Evolutionary conservation across 331 rosid species (phyloP), one percentile per base, ranked within the genome.

Genomic region (Arachis monticola): DNA sequence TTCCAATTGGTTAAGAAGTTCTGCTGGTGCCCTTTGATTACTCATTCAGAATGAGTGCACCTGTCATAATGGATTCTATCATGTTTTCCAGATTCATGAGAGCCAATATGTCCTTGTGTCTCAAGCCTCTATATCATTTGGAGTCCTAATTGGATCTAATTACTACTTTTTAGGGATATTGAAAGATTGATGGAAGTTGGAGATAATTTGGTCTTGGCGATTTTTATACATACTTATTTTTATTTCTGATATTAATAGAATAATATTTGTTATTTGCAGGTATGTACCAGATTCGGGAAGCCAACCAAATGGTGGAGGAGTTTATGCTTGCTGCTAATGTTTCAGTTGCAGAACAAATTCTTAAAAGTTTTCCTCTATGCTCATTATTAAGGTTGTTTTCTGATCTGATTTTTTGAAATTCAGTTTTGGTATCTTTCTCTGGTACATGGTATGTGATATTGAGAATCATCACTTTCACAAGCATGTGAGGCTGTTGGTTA

Each of bases 301-400:
- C 99, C 77, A 95, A 95, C 76, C 97, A 95, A 86, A 92, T 95
- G 99, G 97, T 95, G 67, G 99, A 95, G 91, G 99, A 95, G 90
- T 95, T 95, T 81, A 95, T 95, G 99, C 99, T 95, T 86, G 93
- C 99, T 48, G 99, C 99, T 69, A 92, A 95, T 77, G 90, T 95
- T 81, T 88, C 99, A 3, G 97, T 95, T 60, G 97, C 99, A 7
- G 86, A 87, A 79, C 91, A 92, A 77, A 92, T 95, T 75, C 97
- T 95, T 47, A 74, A 88, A 66, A 88, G 83, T 75, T 95, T 90
- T 60, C 86, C 99, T 12, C 35, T 69, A n/a, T 88, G 93, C 83
- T 87, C 99, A 38, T 80, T 95, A 41, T 82, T 95, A 85, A 92
- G 99, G 99, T 87, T 78, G 72, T 79, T 58, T 56, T 55, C 60